A percentile compares a stretch with the other conserved stretches of the same genome.
These are phyloP conservation scores for Protomyces arabidopsidicola DNA, from an alignment of 1,139 yeast genomes.

Conservation along the genomic window DNA sequence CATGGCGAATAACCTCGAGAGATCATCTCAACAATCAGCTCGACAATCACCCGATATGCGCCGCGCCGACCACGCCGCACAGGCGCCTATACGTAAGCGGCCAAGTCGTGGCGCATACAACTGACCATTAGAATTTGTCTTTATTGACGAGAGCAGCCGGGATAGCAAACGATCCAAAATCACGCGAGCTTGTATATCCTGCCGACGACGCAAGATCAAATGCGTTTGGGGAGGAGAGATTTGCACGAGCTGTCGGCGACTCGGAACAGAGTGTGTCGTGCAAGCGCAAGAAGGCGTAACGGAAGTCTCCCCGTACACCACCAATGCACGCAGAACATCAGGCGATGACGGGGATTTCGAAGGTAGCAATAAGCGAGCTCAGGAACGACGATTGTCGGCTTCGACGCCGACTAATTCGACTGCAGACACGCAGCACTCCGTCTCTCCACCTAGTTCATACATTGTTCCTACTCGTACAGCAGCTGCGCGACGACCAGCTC, in stretches of 20 bases:
- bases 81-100: slow-evolving; percentile 2
- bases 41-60: neutral
- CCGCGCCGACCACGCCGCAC: neutral
- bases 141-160: slow-evolving; percentile 20
- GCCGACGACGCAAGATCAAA: slow-evolving; percentile 16
- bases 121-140: slow-evolving; percentile 13
- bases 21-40: no score
- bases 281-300: neutral
- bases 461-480: neutral
- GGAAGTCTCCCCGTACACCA: neutral
- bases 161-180: slow-evolving; percentile 23
- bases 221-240: slow-evolving; percentile 3
- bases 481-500: neutral
- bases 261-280: slow-evolving; percentile 16
- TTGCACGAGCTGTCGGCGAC: slow-evolving; percentile 21
- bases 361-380: neutral
- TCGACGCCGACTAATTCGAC: neutral
- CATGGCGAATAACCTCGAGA: no score
- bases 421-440: neutral
- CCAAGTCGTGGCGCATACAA: neutral
- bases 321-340: neutral
- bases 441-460: neutral
- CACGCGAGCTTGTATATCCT: slow-evolving; percentile 23
- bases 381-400: neutral
- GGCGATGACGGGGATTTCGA: neutral